Evolutionary conservation across 1,139 yeast genomes (phyloP), one percentile per base, ranked within the genome.

Genomic region (Geotrichum citri-aurantii): DNA sequence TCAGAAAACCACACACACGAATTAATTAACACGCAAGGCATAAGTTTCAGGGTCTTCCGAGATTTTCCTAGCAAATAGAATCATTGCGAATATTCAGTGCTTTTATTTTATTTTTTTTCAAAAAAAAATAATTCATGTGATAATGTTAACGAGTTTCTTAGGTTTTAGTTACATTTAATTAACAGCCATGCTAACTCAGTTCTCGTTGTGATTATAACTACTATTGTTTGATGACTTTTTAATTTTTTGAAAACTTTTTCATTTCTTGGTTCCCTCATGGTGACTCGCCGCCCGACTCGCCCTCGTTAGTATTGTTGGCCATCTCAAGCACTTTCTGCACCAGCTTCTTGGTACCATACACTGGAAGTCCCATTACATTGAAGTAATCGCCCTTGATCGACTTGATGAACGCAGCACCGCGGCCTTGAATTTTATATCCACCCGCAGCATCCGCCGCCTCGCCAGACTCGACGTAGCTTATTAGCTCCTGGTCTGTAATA

Each of bases 361-460:
- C 81, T 0, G 99, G 98, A 59, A 93, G 74, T 0, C 99, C 99
- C 8, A 93, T 93, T n/a, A 90, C 88, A 69, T 90, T 92, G 71
- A 79, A 85, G 68, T 81, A 89, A 69, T 92, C 98, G 0, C 99
- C 99, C 1, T 77, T 77, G 17, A 91, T 80, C 19, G 74, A 72
- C 47, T 77, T 73, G 64, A 93, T 82, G 61, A 93, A 73, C 51
- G 85, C 68, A 40, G 71, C 66, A 2, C 88, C 86, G 0, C 93
- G 92, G 1, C 85, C 88, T 71, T 93, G 98, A 62, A 86, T 86
- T 66, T 85, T 86, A 74, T 90, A 91, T 1, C 99, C 99, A 7
- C 97, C 99, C 0, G 98, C 97, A 1, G 88, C 97, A 49, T 81
- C 79, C 5, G 78, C 62, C 0, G 95, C 99, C 70, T 92, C 98